These are phyloP conservation scores for Flagelloscypha sp. DNA, from an alignment of 768 basidiomycete species.

Conservation along the genomic window DNA sequence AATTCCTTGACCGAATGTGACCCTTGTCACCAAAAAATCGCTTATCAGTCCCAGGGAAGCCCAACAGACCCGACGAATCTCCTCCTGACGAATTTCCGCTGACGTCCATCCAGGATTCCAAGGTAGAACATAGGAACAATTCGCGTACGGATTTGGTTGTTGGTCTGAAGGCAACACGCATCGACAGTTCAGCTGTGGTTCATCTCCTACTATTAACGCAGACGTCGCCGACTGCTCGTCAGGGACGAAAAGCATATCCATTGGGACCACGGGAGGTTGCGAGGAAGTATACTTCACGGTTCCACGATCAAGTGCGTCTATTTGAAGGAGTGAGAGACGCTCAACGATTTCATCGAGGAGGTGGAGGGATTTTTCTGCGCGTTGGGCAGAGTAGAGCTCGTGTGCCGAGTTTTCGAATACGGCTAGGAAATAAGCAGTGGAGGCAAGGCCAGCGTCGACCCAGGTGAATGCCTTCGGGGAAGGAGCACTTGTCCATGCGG, in stretches of 20 bases:
- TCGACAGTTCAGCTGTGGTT: conserved; percentile 29
- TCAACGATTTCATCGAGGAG: conserved; percentile 60
- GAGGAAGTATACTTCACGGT: conserved; percentile 42
- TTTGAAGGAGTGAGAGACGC: conserved; percentile 41
- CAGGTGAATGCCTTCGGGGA: background rate
- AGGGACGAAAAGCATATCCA: conserved; percentile 17
- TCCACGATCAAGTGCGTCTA: conserved; percentile 49
- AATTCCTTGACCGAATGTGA: no score
- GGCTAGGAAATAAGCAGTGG: conserved; percentile 51
- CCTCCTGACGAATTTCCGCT: conserved; percentile 54
- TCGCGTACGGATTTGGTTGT: conserved; percentile 28
- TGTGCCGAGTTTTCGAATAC: conserved; percentile 73
- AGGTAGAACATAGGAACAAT: conserved; percentile 43
- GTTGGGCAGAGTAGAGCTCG: conserved; percentile 50
- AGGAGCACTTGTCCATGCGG: conserved; percentile 37
- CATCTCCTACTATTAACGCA: conserved; percentile 1
- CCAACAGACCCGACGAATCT: conserved; percentile 73
- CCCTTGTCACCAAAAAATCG: conserved; percentile 55
- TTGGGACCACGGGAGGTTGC: conserved; percentile 25
- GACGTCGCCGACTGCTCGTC: conserved; percentile 15
- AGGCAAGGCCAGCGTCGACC: background rate
- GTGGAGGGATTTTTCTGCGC: conserved; percentile 44
- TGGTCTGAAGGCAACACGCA: conserved; percentile 34
- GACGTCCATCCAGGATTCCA: conserved; percentile 57
- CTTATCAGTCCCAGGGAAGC: conserved; percentile 61